Evolutionary conservation across 2,329 filamentous ascomycete species (phyloP).

Genomic region (Lecanicillium sp.): DNA sequence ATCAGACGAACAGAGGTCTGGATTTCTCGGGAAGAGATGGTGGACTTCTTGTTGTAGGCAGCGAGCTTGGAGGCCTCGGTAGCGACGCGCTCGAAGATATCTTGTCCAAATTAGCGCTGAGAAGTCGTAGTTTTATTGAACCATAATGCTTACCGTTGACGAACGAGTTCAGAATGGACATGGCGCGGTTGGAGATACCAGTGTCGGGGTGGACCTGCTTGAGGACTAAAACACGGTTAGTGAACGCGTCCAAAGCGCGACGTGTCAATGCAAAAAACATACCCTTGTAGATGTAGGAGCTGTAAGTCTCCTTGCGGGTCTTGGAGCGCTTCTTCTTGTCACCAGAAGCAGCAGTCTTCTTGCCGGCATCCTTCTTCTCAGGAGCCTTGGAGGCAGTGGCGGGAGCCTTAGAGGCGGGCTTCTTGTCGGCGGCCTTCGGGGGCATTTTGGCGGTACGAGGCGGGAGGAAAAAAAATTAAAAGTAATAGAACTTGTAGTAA

Average conservation of each 20-base stretch:
- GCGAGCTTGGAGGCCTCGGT: conserved; percentile 98
- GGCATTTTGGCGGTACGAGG: conserved; percentile 64
- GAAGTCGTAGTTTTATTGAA: too few species aligned
- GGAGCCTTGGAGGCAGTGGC: conserved; percentile 61
- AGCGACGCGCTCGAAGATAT: conserved; percentile 98
- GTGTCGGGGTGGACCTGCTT: conserved; percentile 99
- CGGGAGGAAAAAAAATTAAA: conserved; percentile 17
- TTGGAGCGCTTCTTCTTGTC: conserved; percentile 99
- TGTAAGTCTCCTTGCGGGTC: conserved; percentile 99
- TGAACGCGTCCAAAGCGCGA: background rate
- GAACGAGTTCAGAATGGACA: conserved; percentile 99
- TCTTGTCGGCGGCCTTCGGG: conserved; percentile 98
- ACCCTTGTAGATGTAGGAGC: conserved; percentile 99
- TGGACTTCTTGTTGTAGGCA: conserved; percentile 99
- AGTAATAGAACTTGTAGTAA: conserved; percentile 16
- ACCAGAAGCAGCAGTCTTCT: conserved; percentile 95
- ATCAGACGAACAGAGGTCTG: conserved; percentile 98
- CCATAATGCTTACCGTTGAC: conserved; percentile 78
- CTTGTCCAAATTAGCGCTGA: conserved; percentile 35
- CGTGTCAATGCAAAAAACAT: conserved; percentile 21
- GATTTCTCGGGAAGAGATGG: conserved; percentile 98
- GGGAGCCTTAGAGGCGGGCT: conserved; percentile 96
- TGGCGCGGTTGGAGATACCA: conserved; percentile 99
- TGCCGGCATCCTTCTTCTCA: conserved; percentile 99
- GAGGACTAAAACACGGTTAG: conserved; percentile 58